A percentile compares a stretch with the other conserved stretches of the same genome.
phyloP scores from a whole-genome alignment of 495 filamentous ascomycete genomes.

The Penicillium simplicissimum region DNA sequence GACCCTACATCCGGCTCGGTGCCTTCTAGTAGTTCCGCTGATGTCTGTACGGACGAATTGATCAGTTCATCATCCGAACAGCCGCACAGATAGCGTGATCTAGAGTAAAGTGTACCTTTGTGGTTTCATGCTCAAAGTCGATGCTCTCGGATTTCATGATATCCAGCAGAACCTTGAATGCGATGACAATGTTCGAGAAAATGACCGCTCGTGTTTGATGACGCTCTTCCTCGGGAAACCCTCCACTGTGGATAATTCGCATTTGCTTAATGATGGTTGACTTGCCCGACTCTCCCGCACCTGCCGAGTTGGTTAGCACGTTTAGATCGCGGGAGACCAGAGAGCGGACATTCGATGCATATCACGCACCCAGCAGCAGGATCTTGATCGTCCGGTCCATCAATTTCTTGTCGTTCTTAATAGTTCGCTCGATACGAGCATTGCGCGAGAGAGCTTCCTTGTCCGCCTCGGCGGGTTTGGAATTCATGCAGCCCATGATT shows the following conservation, averaged over 20 bases:
- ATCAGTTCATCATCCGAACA: not conserved
- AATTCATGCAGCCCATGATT: conserved; percentile 49
- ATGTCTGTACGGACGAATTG: conserved; percentile 20
- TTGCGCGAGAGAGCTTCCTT: conserved; percentile 44
- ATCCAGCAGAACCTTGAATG: conserved; percentile 85
- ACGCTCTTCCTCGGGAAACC: conserved; percentile 88
- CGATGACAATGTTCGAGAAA: conserved; percentile 87
- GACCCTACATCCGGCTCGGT: conserved; percentile 73
- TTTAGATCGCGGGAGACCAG: not conserved
- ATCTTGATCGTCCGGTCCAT: conserved; percentile 81
- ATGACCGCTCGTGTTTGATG: conserved; percentile 93
- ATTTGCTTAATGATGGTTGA: conserved; percentile 99
- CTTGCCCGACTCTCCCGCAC: conserved; percentile 96
- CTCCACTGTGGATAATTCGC: conserved; percentile 94
- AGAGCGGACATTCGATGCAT: not conserved
- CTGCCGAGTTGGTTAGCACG: conserved; percentile 44
- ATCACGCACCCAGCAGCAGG: conserved; percentile 66
- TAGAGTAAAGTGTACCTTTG: conserved; percentile 55
- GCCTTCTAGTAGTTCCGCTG: conserved; percentile 37
- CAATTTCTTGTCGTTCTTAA: conserved; percentile 80
- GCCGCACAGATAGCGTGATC: not conserved
- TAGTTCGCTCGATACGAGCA: conserved; percentile 70
- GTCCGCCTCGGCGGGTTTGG: conserved; percentile 44
- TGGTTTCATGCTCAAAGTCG: conserved; percentile 70
- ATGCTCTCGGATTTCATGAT: conserved; percentile 89